Evolutionary conservation across 192 early-diverging fungal species (phyloP).

Genomic region (Jimgerdemannia flammicorona): DNA sequence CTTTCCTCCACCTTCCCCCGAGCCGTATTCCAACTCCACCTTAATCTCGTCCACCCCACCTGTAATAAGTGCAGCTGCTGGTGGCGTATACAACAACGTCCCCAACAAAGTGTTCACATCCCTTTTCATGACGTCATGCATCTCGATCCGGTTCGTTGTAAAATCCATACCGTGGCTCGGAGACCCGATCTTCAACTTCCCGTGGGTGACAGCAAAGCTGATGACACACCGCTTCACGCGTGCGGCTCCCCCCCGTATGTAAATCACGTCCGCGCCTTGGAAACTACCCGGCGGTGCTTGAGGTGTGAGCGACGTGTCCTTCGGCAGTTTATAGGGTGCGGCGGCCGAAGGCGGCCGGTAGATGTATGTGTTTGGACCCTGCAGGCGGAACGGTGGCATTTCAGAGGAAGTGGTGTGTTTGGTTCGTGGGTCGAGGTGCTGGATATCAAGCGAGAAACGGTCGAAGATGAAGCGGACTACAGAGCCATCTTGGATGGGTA

Average conservation of each 20-base stretch:
- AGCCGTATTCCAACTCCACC: not conserved
- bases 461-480: slow-evolving; percentile 42
- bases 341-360: slow-evolving; percentile 13
- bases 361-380: slow-evolving; percentile 23
- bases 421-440: slow-evolving; percentile 16
- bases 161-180: slow-evolving; percentile 12
- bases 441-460: slow-evolving; percentile 45
- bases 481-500: slow-evolving; percentile 41
- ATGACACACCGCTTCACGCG: slow-evolving; percentile 11
- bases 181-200: slow-evolving; percentile 17
- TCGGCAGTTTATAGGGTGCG: not conserved
- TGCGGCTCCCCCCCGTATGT: slow-evolving; percentile 38
- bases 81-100: slow-evolving; percentile 23
- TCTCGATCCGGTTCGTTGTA: slow-evolving; percentile 13
- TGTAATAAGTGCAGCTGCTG: slow-evolving; percentile 1
- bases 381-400: slow-evolving; percentile 4
- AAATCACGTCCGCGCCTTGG: slow-evolving; percentile 45
- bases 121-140: slow-evolving; percentile 14
- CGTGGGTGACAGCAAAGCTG: slow-evolving; percentile 10
- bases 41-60: slow-evolving; percentile 13
- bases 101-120: slow-evolving; percentile 28
- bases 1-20: not conserved
- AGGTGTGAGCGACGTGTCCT: slow-evolving; percentile 3
- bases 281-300: slow-evolving; percentile 35
- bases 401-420: slow-evolving; percentile 10